Evolutionary conservation across 805 yeast species (phyloP), one percentile per base, ranked within the genome.

Genomic region (Cyberlindnera nakhonratchasimensis): DNA sequence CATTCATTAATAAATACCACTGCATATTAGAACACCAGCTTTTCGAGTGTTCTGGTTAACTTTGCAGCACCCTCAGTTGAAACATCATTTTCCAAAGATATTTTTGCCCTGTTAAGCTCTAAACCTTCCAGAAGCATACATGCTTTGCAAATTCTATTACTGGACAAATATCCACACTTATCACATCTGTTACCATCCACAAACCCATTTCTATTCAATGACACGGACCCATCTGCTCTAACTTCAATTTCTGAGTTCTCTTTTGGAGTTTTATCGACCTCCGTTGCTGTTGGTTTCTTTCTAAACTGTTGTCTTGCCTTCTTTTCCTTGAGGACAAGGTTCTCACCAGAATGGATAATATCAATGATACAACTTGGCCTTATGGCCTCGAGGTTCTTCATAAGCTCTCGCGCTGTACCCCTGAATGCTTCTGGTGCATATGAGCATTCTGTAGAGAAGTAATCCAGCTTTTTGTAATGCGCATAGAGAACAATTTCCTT

Each of bases 371-470:
- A 84, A 28, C 93, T 81, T 13, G 99, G 96, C 53, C 97, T 74
- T 1, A 90, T 80, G 3, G 91, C 78, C 59, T 93, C 99, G 31
- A 93, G 67, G 50, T 88, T 86, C 64, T 93, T 93, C 72, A 93
- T 80, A 21, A 93, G 70, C 45, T 89, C 88, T 58, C 99, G 75
- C 0, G 99, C 96, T 0, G 98, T 93, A 16, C 99, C 99, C 52
- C 99, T 72, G 58, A 93, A 93, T 0, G 99, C 98, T 61, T 93
- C 99, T 2, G 99, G 98, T 0, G 99, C 96, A 66, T 93, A 93
- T 0, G 96, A 83, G 62, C 99, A 93, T 58, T 93, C 99, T 0
- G 99, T 93, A 9, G 96, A 86, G 61, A 93, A 93, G 60, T 93
- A 93, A 65, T 93, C 99, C 39, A 93, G 70, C 57, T 89, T 86